phyloP scores from a whole-genome alignment of 345 rosid species.

The Moricandia arvensis region DNA sequence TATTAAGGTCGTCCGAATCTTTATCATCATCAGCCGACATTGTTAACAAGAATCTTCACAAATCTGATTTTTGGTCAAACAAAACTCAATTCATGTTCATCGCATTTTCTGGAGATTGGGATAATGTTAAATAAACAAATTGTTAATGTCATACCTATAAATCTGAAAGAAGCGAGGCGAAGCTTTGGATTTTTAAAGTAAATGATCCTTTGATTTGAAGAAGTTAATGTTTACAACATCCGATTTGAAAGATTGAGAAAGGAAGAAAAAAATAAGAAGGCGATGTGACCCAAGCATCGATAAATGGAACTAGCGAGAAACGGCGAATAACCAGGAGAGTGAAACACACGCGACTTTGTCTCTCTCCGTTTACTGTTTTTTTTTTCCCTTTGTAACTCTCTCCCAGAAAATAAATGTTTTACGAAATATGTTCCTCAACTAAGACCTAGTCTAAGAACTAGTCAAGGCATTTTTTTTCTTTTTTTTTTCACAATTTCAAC shows the following conservation, averaged over 20 bases:
- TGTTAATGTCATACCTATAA: neutral
- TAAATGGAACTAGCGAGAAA: constrained; percentile 4
- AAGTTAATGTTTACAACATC: no score
- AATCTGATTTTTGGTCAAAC: neutral
- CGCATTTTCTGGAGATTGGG: no score
- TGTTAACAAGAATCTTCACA: neutral
- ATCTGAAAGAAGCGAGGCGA: neutral
- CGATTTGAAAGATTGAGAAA: no score
- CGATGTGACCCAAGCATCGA: constrained; percentile 22
- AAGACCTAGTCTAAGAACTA: neutral
- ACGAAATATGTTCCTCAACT: neutral
- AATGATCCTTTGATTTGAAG: no score
- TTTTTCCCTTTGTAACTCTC: neutral
- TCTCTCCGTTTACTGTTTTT: neutral
- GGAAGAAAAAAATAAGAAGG: neutral
- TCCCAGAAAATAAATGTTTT: neutral
- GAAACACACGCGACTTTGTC: neutral
- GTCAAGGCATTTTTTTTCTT: neutral
- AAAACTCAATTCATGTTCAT: neutral
- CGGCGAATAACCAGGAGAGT: constrained; percentile 2
- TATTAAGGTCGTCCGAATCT: constrained; percentile 26
- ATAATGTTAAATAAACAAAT: neutral
- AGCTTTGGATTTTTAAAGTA: neutral
- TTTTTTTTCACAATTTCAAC: no score
- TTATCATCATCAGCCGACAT: constrained; percentile 24